Base-by-base conservation (phyloP, 1,284 basidiomycete species). In the Malassezia pachydermatis region DNA sequence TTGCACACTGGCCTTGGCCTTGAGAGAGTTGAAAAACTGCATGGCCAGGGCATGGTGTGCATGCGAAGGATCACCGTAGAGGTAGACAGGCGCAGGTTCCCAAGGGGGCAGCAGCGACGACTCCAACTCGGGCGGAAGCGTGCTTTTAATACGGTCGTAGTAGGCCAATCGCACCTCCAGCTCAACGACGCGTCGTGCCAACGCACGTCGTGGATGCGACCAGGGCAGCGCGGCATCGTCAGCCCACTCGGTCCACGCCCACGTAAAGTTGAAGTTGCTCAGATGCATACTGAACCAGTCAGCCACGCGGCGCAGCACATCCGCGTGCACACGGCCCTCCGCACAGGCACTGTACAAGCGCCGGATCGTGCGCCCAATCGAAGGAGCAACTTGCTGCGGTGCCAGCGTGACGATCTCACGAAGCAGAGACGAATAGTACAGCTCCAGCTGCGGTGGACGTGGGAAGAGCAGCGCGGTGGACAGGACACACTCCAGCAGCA, bases 211-310 rank as follows among this genome's bases (percentile, higher is more conserved):
- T 0, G 92, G 90, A 67, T 96, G 89, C 24, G 57, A 28, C n/a
- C 50, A 64, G 1, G 81, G 76, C 11, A 92, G 73, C 3, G 76
- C 71, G 11, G 94, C 75, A 72, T 95, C 90, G 1, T 84, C 81
- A n/a, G 89, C 76, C 92, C 94, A 99, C 78, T 98, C 94, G 65
- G 88, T 89, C 94, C 94, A 99, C n/a, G 90, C 88, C 94, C 94
- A 99, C 62, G 84, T 82, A 75, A 96, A 98, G 17, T 84, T 84
- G 73, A 98, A 99, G 75, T 98, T 99, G 62, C 86, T 89, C 79
- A 98, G 84, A 65, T 99, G 94, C 2, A 86, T 79, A 5, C 87
- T 81, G 65, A 96, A 95, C 94, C 94, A 98, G 59, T 94, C 88
- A 0, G 86, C 81, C 51, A 89, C 84, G 17, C 88, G 77, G 47